phyloP scores from a whole-genome alignment of 495 filamentous ascomycete species.

The Penicillium argentinense region DNA sequence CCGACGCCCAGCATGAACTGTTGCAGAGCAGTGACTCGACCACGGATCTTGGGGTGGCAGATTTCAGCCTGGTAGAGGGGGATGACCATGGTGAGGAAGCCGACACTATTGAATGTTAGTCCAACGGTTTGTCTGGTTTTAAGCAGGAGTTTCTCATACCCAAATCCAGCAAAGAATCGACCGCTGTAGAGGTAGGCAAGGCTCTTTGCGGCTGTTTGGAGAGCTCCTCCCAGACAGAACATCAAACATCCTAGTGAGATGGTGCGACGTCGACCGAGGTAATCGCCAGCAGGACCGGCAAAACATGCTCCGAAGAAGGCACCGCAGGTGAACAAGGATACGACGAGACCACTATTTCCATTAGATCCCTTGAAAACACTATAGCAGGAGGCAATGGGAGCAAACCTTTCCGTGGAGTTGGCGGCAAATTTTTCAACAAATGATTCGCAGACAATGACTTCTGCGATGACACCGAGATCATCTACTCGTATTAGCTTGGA shows the following conservation, averaged over 20 bases:
- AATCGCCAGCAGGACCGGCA: constrained; percentile 40
- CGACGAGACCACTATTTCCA: constrained; percentile 56
- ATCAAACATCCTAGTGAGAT: constrained; percentile 44
- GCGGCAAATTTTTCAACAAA: constrained; percentile 53
- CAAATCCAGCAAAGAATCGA: constrained; percentile 44
- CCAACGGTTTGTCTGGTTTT: no score
- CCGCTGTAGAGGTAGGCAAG: constrained; percentile 41
- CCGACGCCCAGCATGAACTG: constrained; percentile 50
- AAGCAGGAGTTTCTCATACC: no score
- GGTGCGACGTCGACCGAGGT: constrained; percentile 40
- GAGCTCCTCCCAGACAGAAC: constrained; percentile 45
- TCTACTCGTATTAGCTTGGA: constrained; percentile 26
- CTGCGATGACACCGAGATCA: constrained; percentile 59
- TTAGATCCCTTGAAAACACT: neutral
- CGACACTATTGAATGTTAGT: constrained; percentile 36
- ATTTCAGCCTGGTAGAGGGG: constrained; percentile 49
- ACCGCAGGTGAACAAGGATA: constrained; percentile 63
- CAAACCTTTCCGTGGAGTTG: constrained; percentile 52
- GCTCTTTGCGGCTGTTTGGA: constrained; percentile 40
- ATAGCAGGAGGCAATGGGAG: neutral
- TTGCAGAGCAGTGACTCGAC: constrained; percentile 41
- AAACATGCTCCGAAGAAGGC: constrained; percentile 43
- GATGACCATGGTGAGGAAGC: constrained; percentile 59
- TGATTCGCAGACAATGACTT: constrained; percentile 53
- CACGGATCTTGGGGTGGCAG: constrained; percentile 45